Evolutionary conservation across 371 early-diverging fungal genomes (phyloP).

Genomic region (Funneliformis caledonium): DNA sequence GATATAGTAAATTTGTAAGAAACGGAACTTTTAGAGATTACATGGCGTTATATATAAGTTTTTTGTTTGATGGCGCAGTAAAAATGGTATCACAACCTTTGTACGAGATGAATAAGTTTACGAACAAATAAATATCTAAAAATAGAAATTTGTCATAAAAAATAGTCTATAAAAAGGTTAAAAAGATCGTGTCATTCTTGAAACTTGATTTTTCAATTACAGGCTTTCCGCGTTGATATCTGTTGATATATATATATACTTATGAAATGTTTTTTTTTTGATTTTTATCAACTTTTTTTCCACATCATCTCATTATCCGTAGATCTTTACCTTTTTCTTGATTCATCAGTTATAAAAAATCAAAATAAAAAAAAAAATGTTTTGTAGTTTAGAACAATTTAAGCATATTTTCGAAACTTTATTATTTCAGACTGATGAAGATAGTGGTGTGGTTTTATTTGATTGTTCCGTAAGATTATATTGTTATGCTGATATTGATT

Average conservation of each 20-base stretch:
- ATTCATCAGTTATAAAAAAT: not conserved
- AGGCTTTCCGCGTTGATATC: not conserved
- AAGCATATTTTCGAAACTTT: conserved; percentile 26
- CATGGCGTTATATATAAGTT: no score
- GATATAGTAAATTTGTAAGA: no score
- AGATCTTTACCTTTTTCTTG: not conserved
- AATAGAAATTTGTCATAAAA: not conserved
- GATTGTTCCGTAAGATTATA: conserved; percentile 9
- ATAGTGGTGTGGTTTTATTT: not conserved
- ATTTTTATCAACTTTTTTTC: not conserved
- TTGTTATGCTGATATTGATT: conserved; percentile 4
- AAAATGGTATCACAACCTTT: no score
- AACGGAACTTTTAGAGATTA: no score
- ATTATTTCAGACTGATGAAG: conserved; percentile 12
- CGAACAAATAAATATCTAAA: not conserved
- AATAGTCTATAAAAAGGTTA: not conserved
- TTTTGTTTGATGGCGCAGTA: no score
- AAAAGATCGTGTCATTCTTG: not conserved
- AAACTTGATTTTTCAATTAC: not conserved
- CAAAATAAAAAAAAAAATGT: not conserved
- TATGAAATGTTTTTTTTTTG: not conserved
- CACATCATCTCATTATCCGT: not conserved
- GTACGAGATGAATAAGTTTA: not conserved
- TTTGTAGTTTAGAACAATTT: not conserved
- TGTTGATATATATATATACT: not conserved